Evolutionary conservation across 164 flowering plant species (phyloP).

Genomic region (Platanus orientalis): DNA sequence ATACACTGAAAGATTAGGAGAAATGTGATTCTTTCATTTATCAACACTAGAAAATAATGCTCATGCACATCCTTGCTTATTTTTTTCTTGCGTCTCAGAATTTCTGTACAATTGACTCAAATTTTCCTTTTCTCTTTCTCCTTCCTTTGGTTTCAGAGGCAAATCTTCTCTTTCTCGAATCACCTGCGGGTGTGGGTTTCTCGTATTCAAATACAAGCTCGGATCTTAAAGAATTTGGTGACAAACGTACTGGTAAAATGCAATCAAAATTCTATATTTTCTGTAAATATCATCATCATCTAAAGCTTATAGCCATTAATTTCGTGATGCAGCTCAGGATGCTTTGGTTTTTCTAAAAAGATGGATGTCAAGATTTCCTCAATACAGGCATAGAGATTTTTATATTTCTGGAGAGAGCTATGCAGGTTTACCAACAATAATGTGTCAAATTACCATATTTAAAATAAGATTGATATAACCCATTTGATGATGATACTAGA

Average conservation of each 20-base stretch:
- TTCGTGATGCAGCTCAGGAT: slow-evolving; percentile 59
- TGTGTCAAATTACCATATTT: no score
- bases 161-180: slow-evolving; percentile 82
- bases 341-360: slow-evolving; percentile 50
- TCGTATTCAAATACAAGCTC: slow-evolving; percentile 78
- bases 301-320: slow-evolving; percentile 3
- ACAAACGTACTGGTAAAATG: slow-evolving; percentile 72
- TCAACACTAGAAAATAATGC: no score
- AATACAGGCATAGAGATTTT: slow-evolving; percentile 69
- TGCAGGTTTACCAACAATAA: slow-evolving; percentile 46
- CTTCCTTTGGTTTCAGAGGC: slow-evolving; percentile 51
- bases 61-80: no score
- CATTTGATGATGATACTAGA: no score
- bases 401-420: slow-evolving; percentile 93
- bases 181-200: slow-evolving; percentile 93
- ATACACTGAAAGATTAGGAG: no score
- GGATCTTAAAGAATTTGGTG: slow-evolving; percentile 63
- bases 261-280: no score
- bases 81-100: no score
- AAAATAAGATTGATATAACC: no score
- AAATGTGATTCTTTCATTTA: no score
- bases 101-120: background rate
- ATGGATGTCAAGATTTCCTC: slow-evolving; percentile 83
- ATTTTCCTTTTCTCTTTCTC: background rate
- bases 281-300: no score